Evolutionary conservation across 1,284 basidiomycete genomes (phyloP).

Genomic region (Ceratorhiza oryzae-sativae): DNA sequence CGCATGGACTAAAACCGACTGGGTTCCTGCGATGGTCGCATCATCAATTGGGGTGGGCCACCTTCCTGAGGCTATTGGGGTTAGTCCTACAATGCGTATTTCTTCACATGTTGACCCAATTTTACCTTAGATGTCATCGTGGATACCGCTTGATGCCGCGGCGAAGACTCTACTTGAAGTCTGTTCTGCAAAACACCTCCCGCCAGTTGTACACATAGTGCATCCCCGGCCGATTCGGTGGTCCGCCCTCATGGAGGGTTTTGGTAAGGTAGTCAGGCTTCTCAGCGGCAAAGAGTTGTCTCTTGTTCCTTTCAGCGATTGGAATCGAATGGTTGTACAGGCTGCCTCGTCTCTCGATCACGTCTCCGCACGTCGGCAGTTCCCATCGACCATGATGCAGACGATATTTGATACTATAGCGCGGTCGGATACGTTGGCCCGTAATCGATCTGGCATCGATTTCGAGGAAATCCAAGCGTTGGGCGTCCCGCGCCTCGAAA

Average conservation of each 20-base stretch:
- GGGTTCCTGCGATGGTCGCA: constrained; percentile 40
- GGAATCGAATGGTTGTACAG: constrained; percentile 17
- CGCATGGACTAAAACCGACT: constrained; percentile 40
- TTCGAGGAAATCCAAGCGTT: constrained; percentile 7
- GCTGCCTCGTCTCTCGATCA: neutral
- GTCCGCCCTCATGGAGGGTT: constrained; percentile 9
- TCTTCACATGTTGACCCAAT: neutral
- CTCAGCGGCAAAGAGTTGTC: constrained; percentile 1
- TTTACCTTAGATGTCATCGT: constrained; percentile 4
- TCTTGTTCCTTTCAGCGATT: neutral
- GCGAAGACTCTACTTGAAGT: constrained; percentile 14
- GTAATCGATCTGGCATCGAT: neutral
- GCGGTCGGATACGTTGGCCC: neutral
- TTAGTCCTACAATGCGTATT: neutral
- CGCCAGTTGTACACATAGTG: constrained; percentile 23
- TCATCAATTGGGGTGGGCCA: constrained; percentile 25
- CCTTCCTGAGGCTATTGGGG: constrained; percentile 33
- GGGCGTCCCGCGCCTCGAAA: constrained; percentile 14
- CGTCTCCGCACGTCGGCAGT: neutral
- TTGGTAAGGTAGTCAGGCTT: neutral
- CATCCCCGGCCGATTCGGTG: constrained; percentile 20
- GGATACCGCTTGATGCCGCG: constrained; percentile 32
- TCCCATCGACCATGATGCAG: constrained; percentile 24
- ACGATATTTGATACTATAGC: constrained; percentile 19
- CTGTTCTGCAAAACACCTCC: neutral